These are phyloP conservation scores for Colletotrichum sp. DNA, from an alignment of 2,329 filamentous ascomycete species.

Conservation along the genomic window DNA sequence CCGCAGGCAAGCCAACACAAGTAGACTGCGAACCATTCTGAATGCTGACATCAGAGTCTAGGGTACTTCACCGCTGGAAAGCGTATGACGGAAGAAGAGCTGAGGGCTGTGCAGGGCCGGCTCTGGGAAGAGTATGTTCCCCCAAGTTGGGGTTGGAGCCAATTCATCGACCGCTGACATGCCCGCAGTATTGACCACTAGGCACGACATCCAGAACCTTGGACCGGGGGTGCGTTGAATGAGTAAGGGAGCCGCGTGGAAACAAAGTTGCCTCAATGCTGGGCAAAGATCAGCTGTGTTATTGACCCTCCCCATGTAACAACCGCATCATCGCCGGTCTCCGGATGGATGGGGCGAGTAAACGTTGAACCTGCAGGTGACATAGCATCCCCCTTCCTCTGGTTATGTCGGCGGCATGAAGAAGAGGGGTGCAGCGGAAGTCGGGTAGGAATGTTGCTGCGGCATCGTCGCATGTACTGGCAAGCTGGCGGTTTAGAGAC, in stretches of 20 bases:
- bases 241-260: not conserved
- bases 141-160: too few species aligned
- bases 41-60: constrained; percentile 29
- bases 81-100: constrained; percentile 85
- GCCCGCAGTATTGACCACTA: constrained; percentile 37
- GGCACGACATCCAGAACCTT: not conserved
- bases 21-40: not conserved
- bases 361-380: not conserved
- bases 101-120: constrained; percentile 84
- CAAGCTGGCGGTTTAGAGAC: not conserved
- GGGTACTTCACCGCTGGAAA: constrained; percentile 87
- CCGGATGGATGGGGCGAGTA: not conserved
- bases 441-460: not conserved
- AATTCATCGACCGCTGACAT: not conserved
- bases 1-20: constrained; percentile 70
- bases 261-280: not conserved
- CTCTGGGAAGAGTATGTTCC: constrained; percentile 80
- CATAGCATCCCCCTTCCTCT: not conserved
- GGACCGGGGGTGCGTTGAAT: not conserved
- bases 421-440: not conserved
- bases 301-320: not conserved
- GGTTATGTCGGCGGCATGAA: not conserved
- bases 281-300: not conserved
- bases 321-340: not conserved
- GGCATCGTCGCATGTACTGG: not conserved